Conservation (phyloP, 768 basidiomycete species). For the Pleurotus sapidus region DNA sequence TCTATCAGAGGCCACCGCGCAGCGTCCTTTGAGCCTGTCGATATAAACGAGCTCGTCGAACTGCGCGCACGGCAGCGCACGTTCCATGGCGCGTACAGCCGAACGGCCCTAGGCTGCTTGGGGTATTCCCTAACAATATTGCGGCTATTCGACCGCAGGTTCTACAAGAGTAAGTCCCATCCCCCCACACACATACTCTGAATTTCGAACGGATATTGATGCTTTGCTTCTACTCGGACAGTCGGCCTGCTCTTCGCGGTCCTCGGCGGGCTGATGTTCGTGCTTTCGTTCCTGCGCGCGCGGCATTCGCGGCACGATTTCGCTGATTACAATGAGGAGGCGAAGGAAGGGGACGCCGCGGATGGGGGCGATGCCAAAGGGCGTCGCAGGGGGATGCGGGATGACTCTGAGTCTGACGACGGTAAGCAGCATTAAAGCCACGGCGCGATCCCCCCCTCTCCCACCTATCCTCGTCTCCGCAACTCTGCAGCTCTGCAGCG, state of each 20-base stretch:
- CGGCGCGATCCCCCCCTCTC: background rate
- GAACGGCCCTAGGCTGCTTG: conserved; percentile 71
- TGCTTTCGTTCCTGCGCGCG: conserved; percentile 56
- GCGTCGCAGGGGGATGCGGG: background rate
- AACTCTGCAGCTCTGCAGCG: too few relatives aligned
- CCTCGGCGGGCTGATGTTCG: conserved; percentile 57
- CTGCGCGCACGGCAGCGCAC: conserved; percentile 79
- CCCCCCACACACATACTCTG: background rate
- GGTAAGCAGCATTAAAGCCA: background rate
- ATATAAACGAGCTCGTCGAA: conserved; percentile 65
- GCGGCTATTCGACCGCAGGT: conserved; percentile 73
- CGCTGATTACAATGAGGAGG: conserved; percentile 52
- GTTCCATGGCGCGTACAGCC: conserved; percentile 78
- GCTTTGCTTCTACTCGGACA: conserved; percentile 13
- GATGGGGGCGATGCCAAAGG: background rate
- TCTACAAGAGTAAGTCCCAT: conserved; percentile 61
- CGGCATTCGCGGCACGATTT: conserved; percentile 75
- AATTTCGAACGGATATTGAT: background rate
- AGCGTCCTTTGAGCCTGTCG: conserved; percentile 49
- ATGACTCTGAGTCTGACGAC: background rate
- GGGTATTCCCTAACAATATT: conserved; percentile 74
- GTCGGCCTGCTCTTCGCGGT: conserved; percentile 64
- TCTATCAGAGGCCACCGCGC: conserved; percentile 39
- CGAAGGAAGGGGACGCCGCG: conserved; percentile 1
- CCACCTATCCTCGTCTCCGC: too few relatives aligned